Evolutionary conservation across 139 green algal species (phyloP).

Genomic region (Micromonas commoda): DNA sequence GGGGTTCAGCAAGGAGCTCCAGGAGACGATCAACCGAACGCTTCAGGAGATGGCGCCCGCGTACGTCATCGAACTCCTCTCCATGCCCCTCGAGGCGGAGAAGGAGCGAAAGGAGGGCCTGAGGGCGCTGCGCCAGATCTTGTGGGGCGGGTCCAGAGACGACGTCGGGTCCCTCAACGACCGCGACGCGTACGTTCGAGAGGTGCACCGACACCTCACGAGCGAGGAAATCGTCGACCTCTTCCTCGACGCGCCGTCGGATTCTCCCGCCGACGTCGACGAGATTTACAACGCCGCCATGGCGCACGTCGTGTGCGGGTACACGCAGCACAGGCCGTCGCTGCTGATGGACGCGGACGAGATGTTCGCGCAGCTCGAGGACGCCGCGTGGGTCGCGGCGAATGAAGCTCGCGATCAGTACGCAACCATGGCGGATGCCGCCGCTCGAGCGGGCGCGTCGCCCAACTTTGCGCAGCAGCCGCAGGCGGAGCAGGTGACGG

Average conservation of each 20-base stretch:
- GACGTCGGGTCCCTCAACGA: neutral
- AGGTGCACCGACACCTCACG: neutral
- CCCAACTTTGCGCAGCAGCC: no score
- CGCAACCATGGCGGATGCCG: neutral
- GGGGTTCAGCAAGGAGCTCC: neutral
- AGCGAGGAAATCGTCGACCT: neutral
- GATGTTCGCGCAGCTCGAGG: constrained; percentile 9
- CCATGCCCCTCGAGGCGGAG: neutral
- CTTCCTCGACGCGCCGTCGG: constrained; percentile 9
- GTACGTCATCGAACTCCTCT: constrained; percentile 19
- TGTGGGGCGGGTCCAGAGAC: constrained; percentile 6
- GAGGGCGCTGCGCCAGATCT: neutral
- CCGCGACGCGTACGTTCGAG: neutral
- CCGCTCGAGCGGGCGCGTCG: neutral
- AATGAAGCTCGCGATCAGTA: neutral
- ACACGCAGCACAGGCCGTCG: neutral
- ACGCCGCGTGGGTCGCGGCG: neutral
- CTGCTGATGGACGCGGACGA: constrained; percentile 8
- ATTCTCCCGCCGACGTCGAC: neutral
- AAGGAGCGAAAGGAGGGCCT: neutral
- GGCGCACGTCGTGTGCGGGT: constrained; percentile 8
- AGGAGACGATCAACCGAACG: neutral
- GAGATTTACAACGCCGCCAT: constrained; percentile 9
- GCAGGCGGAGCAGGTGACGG: neutral
- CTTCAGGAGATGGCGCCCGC: constrained; percentile 5